Evolutionary conservation across 768 basidiomycete species (phyloP).

Genomic region (Mycena kentingensis): DNA sequence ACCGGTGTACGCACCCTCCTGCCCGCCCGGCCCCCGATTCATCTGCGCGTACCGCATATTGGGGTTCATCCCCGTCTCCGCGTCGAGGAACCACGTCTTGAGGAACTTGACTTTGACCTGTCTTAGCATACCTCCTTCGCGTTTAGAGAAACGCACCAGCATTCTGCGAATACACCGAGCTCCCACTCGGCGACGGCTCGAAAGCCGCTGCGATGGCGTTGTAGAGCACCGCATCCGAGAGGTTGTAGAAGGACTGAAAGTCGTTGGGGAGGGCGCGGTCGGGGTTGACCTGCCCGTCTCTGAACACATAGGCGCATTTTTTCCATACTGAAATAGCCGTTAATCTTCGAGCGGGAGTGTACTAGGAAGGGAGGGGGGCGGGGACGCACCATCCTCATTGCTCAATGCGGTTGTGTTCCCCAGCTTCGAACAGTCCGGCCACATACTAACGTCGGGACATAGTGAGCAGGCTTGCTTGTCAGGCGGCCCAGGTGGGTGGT

Average conservation of each 20-base stretch:
- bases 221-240: constrained; percentile 62
- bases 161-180: constrained; percentile 42
- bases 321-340: constrained; percentile 47
- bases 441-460: constrained; percentile 41
- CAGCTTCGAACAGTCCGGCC: constrained; percentile 64
- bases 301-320: constrained; percentile 55
- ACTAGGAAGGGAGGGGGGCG: not conserved
- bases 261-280: constrained; percentile 58
- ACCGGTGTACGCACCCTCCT: constrained; percentile 51
- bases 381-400: constrained; percentile 46
- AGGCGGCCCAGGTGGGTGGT: too few species aligned
- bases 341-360: not conserved
- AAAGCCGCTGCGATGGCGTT: constrained; percentile 54
- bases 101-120: constrained; percentile 45
- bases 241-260: constrained; percentile 53
- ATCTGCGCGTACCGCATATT: constrained; percentile 63
- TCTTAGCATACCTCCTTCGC: not conserved
- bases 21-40: constrained; percentile 41
- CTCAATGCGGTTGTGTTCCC: constrained; percentile 59
- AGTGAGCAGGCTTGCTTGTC: too few species aligned
- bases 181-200: not conserved
- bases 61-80: constrained; percentile 61
- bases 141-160: constrained; percentile 36
- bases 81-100: constrained; percentile 60
- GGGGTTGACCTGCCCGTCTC: constrained; percentile 68